Conservation (phyloP, 2,329 filamentous ascomycete species). For the Trichoderma sp. region DNA sequence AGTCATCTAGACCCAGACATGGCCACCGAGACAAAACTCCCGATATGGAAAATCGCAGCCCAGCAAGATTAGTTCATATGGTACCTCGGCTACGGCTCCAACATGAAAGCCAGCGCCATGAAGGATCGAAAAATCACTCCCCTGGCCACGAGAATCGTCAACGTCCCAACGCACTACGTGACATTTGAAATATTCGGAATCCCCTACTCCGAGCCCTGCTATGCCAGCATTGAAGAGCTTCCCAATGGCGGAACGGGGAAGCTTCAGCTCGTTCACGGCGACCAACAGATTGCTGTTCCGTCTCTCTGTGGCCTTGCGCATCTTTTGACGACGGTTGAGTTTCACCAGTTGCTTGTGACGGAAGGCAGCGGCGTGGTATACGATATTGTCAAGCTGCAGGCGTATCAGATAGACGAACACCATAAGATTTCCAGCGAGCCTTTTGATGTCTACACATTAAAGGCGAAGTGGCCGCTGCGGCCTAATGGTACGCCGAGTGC, state of each 20-base stretch:
- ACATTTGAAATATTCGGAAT: slow-evolving; percentile 28
- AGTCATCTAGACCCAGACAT: not conserved
- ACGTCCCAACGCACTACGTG: slow-evolving; percentile 23
- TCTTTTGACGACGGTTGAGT: slow-evolving; percentile 20
- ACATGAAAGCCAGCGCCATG: slow-evolving; percentile 28
- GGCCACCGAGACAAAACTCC: not conserved
- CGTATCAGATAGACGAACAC: not conserved
- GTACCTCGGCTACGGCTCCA: slow-evolving; percentile 28
- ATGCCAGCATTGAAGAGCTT: slow-evolving; percentile 24
- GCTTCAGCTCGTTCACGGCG: slow-evolving; percentile 1
- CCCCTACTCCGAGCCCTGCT: slow-evolving; percentile 26
- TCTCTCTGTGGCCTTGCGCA: slow-evolving; percentile 22
- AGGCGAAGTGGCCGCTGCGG: slow-evolving; percentile 25
- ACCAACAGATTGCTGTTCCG: not conserved
- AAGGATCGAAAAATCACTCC: slow-evolving; percentile 18
- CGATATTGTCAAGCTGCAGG: slow-evolving; percentile 16
- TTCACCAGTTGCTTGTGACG: slow-evolving; percentile 18
- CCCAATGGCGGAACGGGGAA: slow-evolving; percentile 1
- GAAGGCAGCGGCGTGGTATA: slow-evolving; percentile 27
- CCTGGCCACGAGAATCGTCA: slow-evolving; percentile 23
- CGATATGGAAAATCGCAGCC: slow-evolving; percentile 15
- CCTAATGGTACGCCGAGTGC: slow-evolving; percentile 26
- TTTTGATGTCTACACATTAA: slow-evolving; percentile 16
- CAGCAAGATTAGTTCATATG: not conserved
- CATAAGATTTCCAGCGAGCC: not conserved